Evolutionary conservation across 768 basidiomycete species (phyloP).

Genomic region (Mycena maculata): DNA sequence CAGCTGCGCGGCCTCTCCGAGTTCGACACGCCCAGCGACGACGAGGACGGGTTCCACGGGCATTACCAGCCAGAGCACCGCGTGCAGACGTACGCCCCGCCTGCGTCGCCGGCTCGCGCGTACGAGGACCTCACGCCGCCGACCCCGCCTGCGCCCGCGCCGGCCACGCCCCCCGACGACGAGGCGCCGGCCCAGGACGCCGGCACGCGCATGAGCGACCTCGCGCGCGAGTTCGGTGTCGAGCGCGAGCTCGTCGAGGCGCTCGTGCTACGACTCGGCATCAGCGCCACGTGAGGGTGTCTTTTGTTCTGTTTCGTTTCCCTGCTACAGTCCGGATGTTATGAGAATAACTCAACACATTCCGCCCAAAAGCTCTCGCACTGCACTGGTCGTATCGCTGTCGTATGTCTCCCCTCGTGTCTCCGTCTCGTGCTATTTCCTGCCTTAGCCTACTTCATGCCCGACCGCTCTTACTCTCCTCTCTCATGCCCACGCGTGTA

Average conservation of each 20-base stretch:
- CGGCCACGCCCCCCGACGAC: conserved; percentile 1
- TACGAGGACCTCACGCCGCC: conserved; percentile 11
- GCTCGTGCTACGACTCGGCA: conserved; percentile 66
- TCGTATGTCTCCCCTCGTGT: neutral
- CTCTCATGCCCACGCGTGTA: neutral
- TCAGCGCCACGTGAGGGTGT: conserved; percentile 5
- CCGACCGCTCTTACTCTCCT: neutral
- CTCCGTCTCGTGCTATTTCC: neutral
- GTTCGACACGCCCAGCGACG: conserved; percentile 28
- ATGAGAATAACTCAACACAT: neutral
- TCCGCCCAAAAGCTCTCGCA: conserved; percentile 30
- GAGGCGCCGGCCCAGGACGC: conserved; percentile 33
- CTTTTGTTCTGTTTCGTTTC: neutral
- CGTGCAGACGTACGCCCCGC: conserved; percentile 30
- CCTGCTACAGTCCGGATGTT: neutral
- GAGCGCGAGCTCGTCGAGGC: conserved; percentile 75
- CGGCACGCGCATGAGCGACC: conserved; percentile 53
- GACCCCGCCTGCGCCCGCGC: neutral
- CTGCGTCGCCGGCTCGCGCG: conserved; percentile 13
- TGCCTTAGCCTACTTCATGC: neutral
- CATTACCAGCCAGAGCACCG: conserved; percentile 5
- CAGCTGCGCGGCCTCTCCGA: conserved; percentile 50
- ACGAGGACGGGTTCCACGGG: conserved; percentile 34
- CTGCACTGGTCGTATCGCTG: conserved; percentile 20
- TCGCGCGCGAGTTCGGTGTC: conserved; percentile 83